These are phyloP conservation scores for Podila epicladia DNA, from an alignment of 192 early-diverging fungal species.

Conservation along the genomic window DNA sequence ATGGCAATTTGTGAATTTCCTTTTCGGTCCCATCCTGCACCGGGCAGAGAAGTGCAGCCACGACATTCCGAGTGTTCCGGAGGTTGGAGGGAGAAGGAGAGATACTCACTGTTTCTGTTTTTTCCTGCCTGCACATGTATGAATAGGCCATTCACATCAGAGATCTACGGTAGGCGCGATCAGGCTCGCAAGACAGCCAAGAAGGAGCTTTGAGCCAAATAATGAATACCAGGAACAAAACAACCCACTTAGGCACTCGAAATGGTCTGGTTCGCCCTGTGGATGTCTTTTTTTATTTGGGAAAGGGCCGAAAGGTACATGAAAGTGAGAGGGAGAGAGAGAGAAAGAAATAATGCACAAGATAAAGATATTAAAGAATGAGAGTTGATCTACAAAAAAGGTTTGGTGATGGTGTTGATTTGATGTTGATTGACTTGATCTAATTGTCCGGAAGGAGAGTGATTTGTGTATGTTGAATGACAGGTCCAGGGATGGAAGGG, in stretches of 20 bases:
- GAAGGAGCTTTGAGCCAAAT: too few species aligned
- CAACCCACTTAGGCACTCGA: not conserved
- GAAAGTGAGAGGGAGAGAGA: not conserved
- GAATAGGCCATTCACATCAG: constrained; percentile 73
- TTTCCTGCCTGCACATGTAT: not conserved
- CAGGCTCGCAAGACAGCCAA: not conserved
- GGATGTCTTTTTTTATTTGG: too few species aligned
- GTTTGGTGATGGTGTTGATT: not conserved
- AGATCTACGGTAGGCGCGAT: constrained; percentile 70
- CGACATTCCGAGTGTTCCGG: too few species aligned
- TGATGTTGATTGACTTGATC: too few species aligned
- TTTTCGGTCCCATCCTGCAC: too few species aligned
- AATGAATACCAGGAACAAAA: not conserved
- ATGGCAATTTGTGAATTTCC: too few species aligned
- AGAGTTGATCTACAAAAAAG: not conserved
- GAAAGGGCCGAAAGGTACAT: not conserved
- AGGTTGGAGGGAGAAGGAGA: too few species aligned
- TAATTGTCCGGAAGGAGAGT: not conserved
- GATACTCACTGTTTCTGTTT: too few species aligned
- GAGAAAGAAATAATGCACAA: not conserved
- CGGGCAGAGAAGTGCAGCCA: too few species aligned
- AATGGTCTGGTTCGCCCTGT: too few species aligned
- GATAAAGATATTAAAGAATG: not conserved
- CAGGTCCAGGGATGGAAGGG: too few species aligned
- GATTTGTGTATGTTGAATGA: not conserved